phyloP scores from a whole-genome alignment of 192 early-diverging fungal genomes.

The Coemansia brasiliensis region DNA sequence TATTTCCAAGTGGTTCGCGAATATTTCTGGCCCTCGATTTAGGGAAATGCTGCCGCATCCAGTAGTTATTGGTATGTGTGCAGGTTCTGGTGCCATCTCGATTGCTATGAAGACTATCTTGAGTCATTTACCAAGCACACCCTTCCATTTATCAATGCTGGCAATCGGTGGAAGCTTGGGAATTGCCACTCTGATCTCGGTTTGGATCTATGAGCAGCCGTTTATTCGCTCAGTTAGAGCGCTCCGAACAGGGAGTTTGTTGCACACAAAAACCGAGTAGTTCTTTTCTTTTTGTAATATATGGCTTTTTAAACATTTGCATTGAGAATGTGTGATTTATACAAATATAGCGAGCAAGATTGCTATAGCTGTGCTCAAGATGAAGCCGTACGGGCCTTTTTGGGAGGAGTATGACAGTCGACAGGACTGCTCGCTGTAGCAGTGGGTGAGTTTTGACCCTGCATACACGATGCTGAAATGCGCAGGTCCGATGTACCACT shows the following conservation, averaged over 20 bases:
- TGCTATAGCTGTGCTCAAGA: constrained; percentile 13
- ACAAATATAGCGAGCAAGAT: constrained; percentile 1
- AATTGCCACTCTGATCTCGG: constrained; percentile 13
- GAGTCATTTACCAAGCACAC: background rate
- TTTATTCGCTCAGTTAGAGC: constrained; percentile 25
- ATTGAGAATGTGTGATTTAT: constrained; percentile 1
- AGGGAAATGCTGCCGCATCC: constrained; percentile 31
- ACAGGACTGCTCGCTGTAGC: constrained; percentile 13
- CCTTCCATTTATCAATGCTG: constrained; percentile 13
- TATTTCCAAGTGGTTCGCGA: constrained; percentile 61
- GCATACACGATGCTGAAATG: constrained; percentile 14
- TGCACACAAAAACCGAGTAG: constrained; percentile 8
- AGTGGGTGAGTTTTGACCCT: constrained; percentile 7
- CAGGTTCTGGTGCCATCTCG: constrained; percentile 14
- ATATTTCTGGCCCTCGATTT: constrained; percentile 6
- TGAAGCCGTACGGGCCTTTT: constrained; percentile 50
- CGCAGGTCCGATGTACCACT: background rate
- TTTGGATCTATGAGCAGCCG: constrained; percentile 35
- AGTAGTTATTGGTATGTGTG: constrained; percentile 20
- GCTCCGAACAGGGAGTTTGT: constrained; percentile 16
- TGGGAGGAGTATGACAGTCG: constrained; percentile 32
- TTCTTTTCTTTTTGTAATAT: background rate
- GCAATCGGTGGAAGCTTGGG: constrained; percentile 17
- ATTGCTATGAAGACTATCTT: background rate
- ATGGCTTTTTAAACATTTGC: background rate